phyloP scores from a whole-genome alignment of 331 rosid species.

The Malus hybrid region DNA sequence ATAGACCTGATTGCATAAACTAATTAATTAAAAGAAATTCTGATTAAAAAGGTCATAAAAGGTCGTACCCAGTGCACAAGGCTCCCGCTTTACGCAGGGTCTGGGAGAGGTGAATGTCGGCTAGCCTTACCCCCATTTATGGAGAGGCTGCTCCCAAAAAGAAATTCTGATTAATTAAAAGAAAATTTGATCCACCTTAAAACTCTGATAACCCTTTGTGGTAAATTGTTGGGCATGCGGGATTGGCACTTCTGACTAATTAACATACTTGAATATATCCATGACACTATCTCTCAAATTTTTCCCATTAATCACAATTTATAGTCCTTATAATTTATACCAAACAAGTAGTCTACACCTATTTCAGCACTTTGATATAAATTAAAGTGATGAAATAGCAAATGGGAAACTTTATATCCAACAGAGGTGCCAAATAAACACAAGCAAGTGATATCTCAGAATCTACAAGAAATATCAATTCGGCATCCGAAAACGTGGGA shows the following conservation, averaged over 20 bases:
- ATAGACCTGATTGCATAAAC: background rate
- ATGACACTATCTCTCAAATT: too few species aligned
- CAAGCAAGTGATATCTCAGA: background rate
- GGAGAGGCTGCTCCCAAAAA: too few species aligned
- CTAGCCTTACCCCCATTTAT: too few species aligned
- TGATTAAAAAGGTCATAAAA: too few species aligned
- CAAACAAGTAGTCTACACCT: background rate
- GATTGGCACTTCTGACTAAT: background rate
- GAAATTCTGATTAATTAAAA: too few species aligned
- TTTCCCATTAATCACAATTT: too few species aligned
- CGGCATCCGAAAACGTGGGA: background rate
- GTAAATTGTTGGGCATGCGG: background rate
- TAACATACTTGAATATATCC: background rate
- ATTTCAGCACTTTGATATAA: background rate
- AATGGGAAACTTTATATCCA: background rate
- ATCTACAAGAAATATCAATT: background rate
- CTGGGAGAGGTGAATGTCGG: too few species aligned
- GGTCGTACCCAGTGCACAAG: too few species aligned
- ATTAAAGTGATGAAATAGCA: background rate
- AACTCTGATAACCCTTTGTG: background rate
- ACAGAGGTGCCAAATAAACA: background rate
- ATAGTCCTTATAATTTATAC: background rate
- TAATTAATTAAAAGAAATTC: too few species aligned
- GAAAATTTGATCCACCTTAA: background rate
- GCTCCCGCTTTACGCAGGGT: too few species aligned